phyloP scores from a whole-genome alignment of 2,329 filamentous ascomycete genomes.

The Ophiostoma sp. region DNA sequence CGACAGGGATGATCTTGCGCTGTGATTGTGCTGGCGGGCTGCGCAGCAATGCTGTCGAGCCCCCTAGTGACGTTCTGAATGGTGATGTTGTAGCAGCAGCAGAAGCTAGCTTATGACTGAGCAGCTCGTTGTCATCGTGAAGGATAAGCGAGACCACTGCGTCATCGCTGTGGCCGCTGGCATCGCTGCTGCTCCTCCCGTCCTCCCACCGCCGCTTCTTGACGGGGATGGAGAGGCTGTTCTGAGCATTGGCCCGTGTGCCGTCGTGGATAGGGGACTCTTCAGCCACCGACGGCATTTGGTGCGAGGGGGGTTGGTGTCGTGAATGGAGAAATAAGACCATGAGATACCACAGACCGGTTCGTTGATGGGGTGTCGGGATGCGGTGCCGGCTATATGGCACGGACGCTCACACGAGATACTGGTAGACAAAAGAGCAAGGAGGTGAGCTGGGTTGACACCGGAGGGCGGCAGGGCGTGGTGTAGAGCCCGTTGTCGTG shows the following conservation, averaged over 20 bases:
- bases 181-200: conserved; percentile 13
- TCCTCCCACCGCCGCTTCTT: conserved; percentile 39
- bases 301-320: not conserved
- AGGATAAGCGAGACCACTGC: not conserved
- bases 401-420: too few relatives aligned
- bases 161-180: not conserved
- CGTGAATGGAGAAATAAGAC: not conserved
- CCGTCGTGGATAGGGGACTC: not conserved
- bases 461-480: not conserved
- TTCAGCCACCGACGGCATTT: conserved; percentile 12
- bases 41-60: not conserved
- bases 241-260: not conserved
- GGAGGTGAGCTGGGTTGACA: not conserved
- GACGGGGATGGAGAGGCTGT: conserved; percentile 20
- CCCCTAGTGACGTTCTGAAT: not conserved
- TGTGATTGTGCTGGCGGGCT: not conserved
- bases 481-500: not conserved
- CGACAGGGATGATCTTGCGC: conserved; percentile 17
- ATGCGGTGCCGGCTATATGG: too few relatives aligned
- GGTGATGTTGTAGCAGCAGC: not conserved
- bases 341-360: too few relatives aligned
- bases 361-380: too few relatives aligned
- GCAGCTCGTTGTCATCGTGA: conserved; percentile 7
- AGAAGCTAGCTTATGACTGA: not conserved
- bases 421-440: not conserved